These are phyloP conservation scores for Austroboletus eburneus DNA, from an alignment of 768 basidiomycete species.

Conservation along the genomic window DNA sequence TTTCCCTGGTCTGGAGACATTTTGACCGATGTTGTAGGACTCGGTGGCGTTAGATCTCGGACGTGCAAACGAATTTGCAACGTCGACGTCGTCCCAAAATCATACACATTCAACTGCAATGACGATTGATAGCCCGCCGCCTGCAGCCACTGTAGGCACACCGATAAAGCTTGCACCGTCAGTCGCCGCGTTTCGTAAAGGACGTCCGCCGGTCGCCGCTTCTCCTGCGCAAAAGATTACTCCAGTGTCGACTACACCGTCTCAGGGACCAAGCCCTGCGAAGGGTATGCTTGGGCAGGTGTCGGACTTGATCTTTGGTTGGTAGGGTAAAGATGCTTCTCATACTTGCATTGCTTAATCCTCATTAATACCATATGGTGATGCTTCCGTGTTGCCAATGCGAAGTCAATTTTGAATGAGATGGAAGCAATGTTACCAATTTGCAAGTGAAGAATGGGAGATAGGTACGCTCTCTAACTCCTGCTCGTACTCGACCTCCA, in stretches of 20 bases:
- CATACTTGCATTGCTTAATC: too few species aligned
- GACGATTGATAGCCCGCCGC: conserved; percentile 42
- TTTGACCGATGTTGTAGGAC: conserved; percentile 45
- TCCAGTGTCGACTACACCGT: conserved; percentile 6
- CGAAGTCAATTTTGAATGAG: too few species aligned
- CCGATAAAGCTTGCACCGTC: conserved; percentile 72
- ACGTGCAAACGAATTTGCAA: conserved; percentile 16
- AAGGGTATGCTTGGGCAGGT: conserved; percentile 71
- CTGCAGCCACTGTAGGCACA: conserved; percentile 53
- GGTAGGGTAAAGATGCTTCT: too few species aligned
- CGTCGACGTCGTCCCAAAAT: conserved; percentile 8
- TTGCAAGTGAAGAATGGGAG: conserved; percentile 46
- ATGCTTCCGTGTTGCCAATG: too few species aligned
- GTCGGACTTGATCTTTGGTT: conserved; percentile 78
- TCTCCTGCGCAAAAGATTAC: conserved; percentile 23
- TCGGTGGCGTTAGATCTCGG: conserved; percentile 53
- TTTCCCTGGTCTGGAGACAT: not conserved
- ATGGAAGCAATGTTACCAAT: conserved; percentile 43
- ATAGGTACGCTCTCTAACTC: conserved; percentile 72
- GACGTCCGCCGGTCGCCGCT: conserved; percentile 25
- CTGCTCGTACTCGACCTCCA: conserved; percentile 96
- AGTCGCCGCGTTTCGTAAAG: conserved; percentile 63
- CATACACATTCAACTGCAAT: conserved; percentile 38
- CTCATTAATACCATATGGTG: too few species aligned
- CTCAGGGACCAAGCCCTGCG: conserved; percentile 34